Evolutionary conservation across 2,329 filamentous ascomycete species (phyloP).

Genomic region (Cercospora sp.): DNA sequence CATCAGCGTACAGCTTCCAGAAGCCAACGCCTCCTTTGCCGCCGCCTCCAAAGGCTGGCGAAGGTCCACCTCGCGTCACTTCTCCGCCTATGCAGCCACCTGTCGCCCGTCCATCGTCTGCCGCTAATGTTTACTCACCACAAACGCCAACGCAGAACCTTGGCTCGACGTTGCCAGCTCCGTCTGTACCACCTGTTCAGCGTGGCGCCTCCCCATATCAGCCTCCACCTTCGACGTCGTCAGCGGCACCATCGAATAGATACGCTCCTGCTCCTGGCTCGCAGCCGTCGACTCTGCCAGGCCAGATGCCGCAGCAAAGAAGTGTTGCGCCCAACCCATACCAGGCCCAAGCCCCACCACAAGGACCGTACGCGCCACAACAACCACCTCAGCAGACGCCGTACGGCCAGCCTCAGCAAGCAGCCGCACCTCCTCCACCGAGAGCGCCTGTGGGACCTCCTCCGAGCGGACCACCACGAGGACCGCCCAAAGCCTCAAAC

Average conservation of each 20-base stretch:
- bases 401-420: constrained; percentile 45
- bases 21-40: constrained; percentile 71
- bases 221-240: constrained; percentile 63
- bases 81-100: constrained; percentile 63
- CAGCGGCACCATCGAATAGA: constrained; percentile 68
- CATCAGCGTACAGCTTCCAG: constrained; percentile 59
- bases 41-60: constrained; percentile 79
- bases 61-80: constrained; percentile 65
- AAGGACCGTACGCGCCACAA: constrained; percentile 43
- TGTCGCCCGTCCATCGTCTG: constrained; percentile 47
- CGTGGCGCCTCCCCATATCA: constrained; percentile 86
- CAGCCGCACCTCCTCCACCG: constrained; percentile 41
- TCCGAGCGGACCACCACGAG: constrained; percentile 51
- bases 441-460: constrained; percentile 40
- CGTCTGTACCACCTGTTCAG: constrained; percentile 60
- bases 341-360: constrained; percentile 35
- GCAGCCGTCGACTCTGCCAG: constrained; percentile 48
- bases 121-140: constrained; percentile 66
- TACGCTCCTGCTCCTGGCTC: constrained; percentile 69
- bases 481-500: constrained; percentile 23
- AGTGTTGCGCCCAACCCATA: constrained; percentile 52
- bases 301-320: constrained; percentile 42
- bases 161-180: constrained; percentile 48
- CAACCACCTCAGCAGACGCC: constrained; percentile 36
- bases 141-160: constrained; percentile 49